Base-by-base conservation (phyloP, 169 alveolate species). In the Blepharisma undulans region DNA sequence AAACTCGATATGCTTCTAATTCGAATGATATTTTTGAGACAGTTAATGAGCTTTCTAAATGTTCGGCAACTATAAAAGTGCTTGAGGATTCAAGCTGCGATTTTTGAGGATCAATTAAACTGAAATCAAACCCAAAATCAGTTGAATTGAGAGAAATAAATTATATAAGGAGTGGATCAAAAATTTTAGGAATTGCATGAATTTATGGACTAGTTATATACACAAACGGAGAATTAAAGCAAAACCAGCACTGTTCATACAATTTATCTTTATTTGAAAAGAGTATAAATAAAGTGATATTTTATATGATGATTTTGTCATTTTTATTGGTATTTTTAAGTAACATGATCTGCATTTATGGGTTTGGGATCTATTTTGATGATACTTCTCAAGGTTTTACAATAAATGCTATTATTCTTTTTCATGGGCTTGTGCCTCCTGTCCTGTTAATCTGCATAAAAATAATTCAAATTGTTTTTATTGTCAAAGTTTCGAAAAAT, bases 341-440 rank as follows among this genome's bases (percentile, higher is more conserved):
- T 5, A 48, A 5, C 66, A 48, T 48, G 66, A 48, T 48, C 66
- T 48, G 66, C 66, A 48, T 48, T 48, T 48, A 48, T 48, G 66
- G 66, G 12, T 1, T 48, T 48, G 66, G 66, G 66, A 27, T 32
- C 0, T 32, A 27, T 29, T 27, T 27, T 29, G 25, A 14, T 21
- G 86, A 78, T 78, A 78, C 4, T 78, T 32, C 34, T 4, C 60
- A 21, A 21, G 86, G 34, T 22, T 22, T 78, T 22, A 34, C 34
- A 4, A 29, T 78, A 10, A 27, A 78, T n/a, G 29, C 60, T 98
- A 92, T 97, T 60, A 97, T 98, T 48, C 92, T 98, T 36, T 95
- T 97, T 10, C 97, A 97, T 34, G 98, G 98, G 89, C 96, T 99
- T 88, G 98, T 99, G 61, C 99, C 99, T 1, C 98, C 98, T 33